Percentiles rank a stretch among this genome's conserved stretches.
phyloP scores from a whole-genome alignment of 352 stramenopile species.

The Halophytophthora batemanensis region DNA sequence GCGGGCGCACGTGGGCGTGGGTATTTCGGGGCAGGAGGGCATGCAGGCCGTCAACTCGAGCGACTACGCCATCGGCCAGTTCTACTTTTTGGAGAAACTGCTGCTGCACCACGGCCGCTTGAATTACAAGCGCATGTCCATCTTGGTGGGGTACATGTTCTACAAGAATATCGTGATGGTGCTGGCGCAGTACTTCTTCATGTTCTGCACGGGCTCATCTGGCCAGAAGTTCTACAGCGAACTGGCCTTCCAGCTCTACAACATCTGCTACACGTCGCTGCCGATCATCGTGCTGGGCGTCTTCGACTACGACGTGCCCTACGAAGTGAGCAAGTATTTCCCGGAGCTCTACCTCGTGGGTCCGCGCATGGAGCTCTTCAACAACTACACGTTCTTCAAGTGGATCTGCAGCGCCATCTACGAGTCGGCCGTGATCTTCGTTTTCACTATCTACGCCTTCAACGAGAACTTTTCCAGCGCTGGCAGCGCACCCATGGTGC shows the following conservation, averaged over 20 bases:
- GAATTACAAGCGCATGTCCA: slow-evolving; percentile 96
- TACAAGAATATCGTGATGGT: slow-evolving; percentile 98
- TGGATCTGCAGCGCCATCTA: slow-evolving; percentile 82
- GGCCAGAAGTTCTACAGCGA: slow-evolving; percentile 86
- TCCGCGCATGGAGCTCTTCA: slow-evolving; percentile 76
- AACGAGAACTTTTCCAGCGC: slow-evolving; percentile 68
- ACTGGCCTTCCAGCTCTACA: slow-evolving; percentile 87
- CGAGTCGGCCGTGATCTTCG: slow-evolving; percentile 63
- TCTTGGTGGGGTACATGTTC: slow-evolving; percentile 96
- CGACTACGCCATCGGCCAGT: slow-evolving; percentile 98
- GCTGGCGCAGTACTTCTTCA: slow-evolving; percentile 89
- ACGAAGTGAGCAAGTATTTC: slow-evolving; percentile 53
- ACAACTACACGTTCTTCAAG: slow-evolving; percentile 81
- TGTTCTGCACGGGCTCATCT: slow-evolving; percentile 90
- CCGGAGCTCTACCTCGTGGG: slow-evolving; percentile 77
- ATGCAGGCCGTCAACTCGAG: slow-evolving; percentile 96
- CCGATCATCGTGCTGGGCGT: slow-evolving; percentile 87
- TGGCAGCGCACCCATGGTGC: slow-evolving; percentile 87
- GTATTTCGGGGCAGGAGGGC: slow-evolving; percentile 90
- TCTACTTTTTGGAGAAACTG: slow-evolving; percentile 93
- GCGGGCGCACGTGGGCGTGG: slow-evolving; percentile 86
- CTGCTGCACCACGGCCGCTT: slow-evolving; percentile 96
- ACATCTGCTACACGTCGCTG: slow-evolving; percentile 91
- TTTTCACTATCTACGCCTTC: slow-evolving; percentile 70
- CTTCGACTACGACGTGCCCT: slow-evolving; percentile 82